Percentiles rank a stretch among this genome's conserved stretches.
Conservation (phyloP, 2,329 filamentous ascomycete species). For the Fusarium devonianum region DNA sequence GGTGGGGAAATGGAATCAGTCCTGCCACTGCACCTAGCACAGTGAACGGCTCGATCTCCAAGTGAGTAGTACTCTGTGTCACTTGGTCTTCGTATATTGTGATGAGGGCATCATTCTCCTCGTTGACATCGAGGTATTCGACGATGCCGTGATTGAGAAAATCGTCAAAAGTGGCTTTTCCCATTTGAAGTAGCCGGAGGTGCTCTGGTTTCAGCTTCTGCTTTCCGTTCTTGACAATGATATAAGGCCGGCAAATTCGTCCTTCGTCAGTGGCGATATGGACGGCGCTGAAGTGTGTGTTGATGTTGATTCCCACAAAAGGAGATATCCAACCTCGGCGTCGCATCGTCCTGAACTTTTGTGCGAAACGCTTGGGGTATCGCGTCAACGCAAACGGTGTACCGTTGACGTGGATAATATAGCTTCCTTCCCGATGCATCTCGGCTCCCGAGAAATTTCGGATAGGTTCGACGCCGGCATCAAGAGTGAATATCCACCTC, state of each 20-base stretch:
- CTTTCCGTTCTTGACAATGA: slow-evolving; percentile 88
- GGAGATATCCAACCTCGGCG: slow-evolving; percentile 92
- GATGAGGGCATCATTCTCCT: slow-evolving; percentile 96
- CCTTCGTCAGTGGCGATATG: slow-evolving; percentile 98
- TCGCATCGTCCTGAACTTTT: slow-evolving; percentile 84
- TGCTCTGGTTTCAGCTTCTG: slow-evolving; percentile 82
- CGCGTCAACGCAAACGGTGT: slow-evolving; percentile 89
- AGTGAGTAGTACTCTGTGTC: slow-evolving; percentile 82
- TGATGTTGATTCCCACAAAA: slow-evolving; percentile 96
- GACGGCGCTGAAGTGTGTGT: slow-evolving; percentile 88
- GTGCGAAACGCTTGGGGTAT: slow-evolving; percentile 85
- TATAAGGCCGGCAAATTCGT: slow-evolving; percentile 92
- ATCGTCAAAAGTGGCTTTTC: slow-evolving; percentile 89
- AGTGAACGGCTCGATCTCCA: slow-evolving; percentile 98
- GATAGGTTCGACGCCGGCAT: slow-evolving; percentile 81
- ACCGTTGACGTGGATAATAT: slow-evolving; percentile 94
- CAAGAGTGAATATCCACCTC: slow-evolving; percentile 84
- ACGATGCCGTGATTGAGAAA: slow-evolving; percentile 89
- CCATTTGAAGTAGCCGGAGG: slow-evolving; percentile 80
- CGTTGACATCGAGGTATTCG: slow-evolving; percentile 97
- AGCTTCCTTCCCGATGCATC: slow-evolving; percentile 83
- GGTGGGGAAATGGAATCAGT: slow-evolving; percentile 95
- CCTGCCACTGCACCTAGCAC: slow-evolving; percentile 94
- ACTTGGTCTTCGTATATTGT: slow-evolving; percentile 89
- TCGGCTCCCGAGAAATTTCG: slow-evolving; percentile 77